Base-by-base conservation (phyloP, 495 filamentous ascomycete genomes). In the Penicillium psychrofluorescens region DNA sequence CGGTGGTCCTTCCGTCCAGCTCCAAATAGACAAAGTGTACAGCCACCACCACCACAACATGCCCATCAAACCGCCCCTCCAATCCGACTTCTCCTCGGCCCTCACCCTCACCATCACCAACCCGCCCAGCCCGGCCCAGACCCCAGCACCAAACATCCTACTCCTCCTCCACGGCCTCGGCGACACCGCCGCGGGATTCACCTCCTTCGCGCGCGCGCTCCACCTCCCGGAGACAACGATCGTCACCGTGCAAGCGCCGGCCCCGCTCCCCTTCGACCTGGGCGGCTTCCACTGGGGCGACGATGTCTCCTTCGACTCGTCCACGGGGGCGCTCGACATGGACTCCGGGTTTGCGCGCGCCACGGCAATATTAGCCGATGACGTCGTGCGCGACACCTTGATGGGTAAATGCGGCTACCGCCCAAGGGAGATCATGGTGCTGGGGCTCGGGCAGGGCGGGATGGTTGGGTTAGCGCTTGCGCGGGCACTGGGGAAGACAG, bases 211-310 rank as follows among this genome's bases (percentile, higher is more conserved):
- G 32, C 66, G 66, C n/a, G 78, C 80, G 49, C 64, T 96, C n/a
- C 61, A 75, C 35, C 79, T 96, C 10, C 88, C 90, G 0, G 85
- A 89, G 55, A 92, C 94, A 35, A 75, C 78, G 28, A 76, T 79
- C 54, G 72, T 98, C 30, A 78, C 88, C 4, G 61, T 97, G 22
- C 84, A 82, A 58, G 92, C 80, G 0, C 80, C 84, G 0, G 71
- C 64, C n/a, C 78, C 79, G 0, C 66, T 97, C 4, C 89, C 90
- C 7, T 78, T 88, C 40, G 72, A 83, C 27, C 66, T 90, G 0
- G 72, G 78, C 10, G 88, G 87, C 15, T 96, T 81, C 58, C 89
- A 96, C 65, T 97, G 90, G 91, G 90, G 90, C 40, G 87, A 97
- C 61, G 91, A 98, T 56, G 63, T 98, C 29, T 55, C 74, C 2